Percentiles rank a stretch among this genome's conserved stretches.
phyloP scores from a whole-genome alignment of 371 early-diverging fungal genomes.

The Funneliformis caledonium region DNA sequence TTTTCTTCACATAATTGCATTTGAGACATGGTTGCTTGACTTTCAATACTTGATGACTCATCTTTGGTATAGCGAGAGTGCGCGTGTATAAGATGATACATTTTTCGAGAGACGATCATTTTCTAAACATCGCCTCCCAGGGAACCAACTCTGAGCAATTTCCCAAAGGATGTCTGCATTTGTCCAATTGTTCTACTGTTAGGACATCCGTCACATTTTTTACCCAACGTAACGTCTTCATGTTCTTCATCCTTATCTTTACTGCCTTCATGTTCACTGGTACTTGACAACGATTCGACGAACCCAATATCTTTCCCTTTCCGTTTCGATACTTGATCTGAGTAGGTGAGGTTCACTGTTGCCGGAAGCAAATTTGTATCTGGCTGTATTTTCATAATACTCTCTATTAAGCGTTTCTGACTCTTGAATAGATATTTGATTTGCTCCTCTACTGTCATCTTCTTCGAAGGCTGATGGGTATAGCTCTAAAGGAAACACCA shows the following conservation, averaged over 20 bases:
- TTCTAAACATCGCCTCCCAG: slow-evolving; percentile 7
- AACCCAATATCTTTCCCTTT: slow-evolving; percentile 12
- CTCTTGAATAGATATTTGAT: slow-evolving; percentile 12
- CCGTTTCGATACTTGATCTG: neutral
- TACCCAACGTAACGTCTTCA: neutral
- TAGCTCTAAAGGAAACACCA: slow-evolving; percentile 1
- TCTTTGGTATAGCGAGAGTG: slow-evolving; percentile 12
- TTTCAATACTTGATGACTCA: neutral
- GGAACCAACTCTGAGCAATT: slow-evolving; percentile 16
- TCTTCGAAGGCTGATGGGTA: neutral
- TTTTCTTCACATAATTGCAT: neutral
- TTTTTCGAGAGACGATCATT: neutral
- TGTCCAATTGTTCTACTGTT: neutral
- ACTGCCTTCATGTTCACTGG: neutral
- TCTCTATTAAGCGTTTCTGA: neutral
- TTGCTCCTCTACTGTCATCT: neutral
- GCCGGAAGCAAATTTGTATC: neutral
- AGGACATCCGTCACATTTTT: neutral
- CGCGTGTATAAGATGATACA: slow-evolving; percentile 16
- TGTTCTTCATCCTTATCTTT: neutral
- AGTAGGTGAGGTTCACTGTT: slow-evolving; percentile 3
- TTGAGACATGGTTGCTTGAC: slow-evolving; percentile 11
- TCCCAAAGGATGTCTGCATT: slow-evolving; percentile 1
- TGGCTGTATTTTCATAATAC: neutral
- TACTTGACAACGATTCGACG: neutral